Percentiles rank a stretch among this genome's conserved stretches.
phyloP scores from a whole-genome alignment of 495 filamentous ascomycete genomes.

The Aspergillus avenaceus region DNA sequence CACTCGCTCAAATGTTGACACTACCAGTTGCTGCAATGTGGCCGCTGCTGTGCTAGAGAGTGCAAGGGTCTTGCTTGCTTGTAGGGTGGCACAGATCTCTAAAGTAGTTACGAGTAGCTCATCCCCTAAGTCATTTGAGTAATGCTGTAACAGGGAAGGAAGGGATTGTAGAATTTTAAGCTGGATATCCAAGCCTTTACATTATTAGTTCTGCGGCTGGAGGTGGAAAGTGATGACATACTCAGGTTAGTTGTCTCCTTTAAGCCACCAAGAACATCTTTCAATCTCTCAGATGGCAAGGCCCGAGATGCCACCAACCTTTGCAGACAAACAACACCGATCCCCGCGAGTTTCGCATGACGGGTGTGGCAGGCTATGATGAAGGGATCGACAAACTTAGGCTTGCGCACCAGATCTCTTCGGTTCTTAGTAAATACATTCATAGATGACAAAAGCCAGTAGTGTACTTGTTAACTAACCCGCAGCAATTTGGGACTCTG shows the following conservation, averaged over 20 bases:
- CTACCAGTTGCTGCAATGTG: conserved; percentile 89
- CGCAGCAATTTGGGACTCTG: conserved; percentile 77
- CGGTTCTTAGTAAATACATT: conserved; percentile 17
- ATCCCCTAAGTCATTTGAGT: conserved; percentile 73
- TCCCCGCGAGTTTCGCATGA: conserved; percentile 83
- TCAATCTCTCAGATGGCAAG: conserved; percentile 66
- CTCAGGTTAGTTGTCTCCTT: conserved; percentile 70
- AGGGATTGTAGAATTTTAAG: conserved; percentile 93
- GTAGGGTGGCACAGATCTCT: conserved; percentile 85
- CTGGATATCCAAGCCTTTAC: conserved; percentile 78
- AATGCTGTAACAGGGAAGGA: conserved; percentile 88
- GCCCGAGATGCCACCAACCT: conserved; percentile 76
- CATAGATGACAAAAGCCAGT: not conserved
- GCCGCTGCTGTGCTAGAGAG: conserved; percentile 94
- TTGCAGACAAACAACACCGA: conserved; percentile 83
- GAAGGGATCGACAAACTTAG: conserved; percentile 86
- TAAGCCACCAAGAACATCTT: conserved; percentile 81
- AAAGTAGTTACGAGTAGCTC: conserved; percentile 76
- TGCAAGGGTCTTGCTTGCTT: conserved; percentile 83
- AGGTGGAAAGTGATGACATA: conserved; percentile 20
- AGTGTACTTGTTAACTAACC: conserved; percentile 54
- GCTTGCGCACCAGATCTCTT: conserved; percentile 75
- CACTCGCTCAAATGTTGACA: conserved; percentile 89
- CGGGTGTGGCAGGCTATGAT: conserved; percentile 84
- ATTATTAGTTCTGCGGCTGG: conserved; percentile 24